Conservation (phyloP, 169 alveolate species). For the Blepharisma undulans region DNA sequence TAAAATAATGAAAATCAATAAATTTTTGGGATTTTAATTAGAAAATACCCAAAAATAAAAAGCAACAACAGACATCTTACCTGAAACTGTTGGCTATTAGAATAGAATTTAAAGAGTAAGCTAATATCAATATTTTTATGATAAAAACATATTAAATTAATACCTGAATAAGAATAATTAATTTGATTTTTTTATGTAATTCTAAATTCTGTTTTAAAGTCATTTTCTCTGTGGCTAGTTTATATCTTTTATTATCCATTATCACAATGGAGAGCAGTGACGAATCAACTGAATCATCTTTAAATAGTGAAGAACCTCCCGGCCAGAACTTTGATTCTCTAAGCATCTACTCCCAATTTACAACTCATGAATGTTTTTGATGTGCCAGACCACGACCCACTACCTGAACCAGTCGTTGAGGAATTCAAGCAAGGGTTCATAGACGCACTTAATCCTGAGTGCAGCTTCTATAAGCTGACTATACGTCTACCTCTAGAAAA, state of each 20-base stretch:
- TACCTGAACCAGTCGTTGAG: background rate
- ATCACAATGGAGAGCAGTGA: background rate
- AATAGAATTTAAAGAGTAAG: background rate
- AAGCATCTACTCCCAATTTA: background rate
- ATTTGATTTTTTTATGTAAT: background rate
- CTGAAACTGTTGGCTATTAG: background rate
- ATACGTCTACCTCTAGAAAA: background rate
- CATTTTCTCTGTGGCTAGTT: background rate
- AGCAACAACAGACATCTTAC: background rate
- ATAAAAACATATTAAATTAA: background rate
- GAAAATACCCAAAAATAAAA: background rate
- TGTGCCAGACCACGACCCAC: background rate
- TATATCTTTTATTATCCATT: background rate
- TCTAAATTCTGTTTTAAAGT: background rate
- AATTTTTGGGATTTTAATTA: background rate
- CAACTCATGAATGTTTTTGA: background rate
- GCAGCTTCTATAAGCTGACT: background rate
- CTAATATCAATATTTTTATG: background rate
- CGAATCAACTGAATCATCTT: background rate
- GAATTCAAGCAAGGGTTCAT: background rate
- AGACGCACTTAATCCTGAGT: background rate
- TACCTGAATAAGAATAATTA: background rate
- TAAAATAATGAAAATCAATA: no score
- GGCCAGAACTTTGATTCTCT: background rate
- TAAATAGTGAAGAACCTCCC: background rate